Conservation (phyloP, 768 basidiomycete genomes). For the Amanita brunnescens region DNA sequence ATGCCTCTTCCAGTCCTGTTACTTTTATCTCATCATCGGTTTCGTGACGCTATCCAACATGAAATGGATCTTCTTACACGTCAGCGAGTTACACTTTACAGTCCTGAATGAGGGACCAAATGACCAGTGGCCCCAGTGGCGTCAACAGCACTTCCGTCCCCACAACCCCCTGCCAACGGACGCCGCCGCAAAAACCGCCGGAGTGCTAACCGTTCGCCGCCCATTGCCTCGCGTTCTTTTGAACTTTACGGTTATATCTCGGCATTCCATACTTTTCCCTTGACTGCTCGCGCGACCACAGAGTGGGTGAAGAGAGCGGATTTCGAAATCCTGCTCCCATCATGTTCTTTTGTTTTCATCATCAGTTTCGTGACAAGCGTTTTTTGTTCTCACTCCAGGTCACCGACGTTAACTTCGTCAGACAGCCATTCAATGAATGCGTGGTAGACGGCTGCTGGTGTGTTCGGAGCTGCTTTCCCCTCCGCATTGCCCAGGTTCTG, state of each 20-base stretch:
- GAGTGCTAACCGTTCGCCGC: slow-evolving; percentile 22
- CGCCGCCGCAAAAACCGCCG: slow-evolving; percentile 19
- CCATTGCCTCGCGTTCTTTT: slow-evolving; percentile 40
- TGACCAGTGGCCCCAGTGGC: slow-evolving; percentile 57
- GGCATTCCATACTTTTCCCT: slow-evolving; percentile 76
- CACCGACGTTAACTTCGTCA: slow-evolving; percentile 25
- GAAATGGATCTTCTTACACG: slow-evolving; percentile 60
- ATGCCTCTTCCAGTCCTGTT: slow-evolving; percentile 70
- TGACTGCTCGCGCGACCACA: slow-evolving; percentile 38
- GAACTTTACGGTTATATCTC: slow-evolving; percentile 62
- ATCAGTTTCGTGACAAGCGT: slow-evolving; percentile 54
- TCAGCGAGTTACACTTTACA: too few species aligned
- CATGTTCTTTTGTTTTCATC: too few species aligned
- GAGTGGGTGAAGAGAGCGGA: slow-evolving; percentile 56
- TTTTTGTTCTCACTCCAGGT: slow-evolving; percentile 57
- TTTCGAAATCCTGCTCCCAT: slow-evolving; percentile 39
- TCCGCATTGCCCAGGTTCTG: not conserved
- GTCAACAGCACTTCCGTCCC: slow-evolving; percentile 62
- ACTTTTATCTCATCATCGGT: slow-evolving; percentile 57
- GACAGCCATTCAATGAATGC: slow-evolving; percentile 48
- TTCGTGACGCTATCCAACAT: too few species aligned
- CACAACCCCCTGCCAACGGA: slow-evolving; percentile 58
- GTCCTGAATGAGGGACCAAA: not conserved
- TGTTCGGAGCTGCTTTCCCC: slow-evolving; percentile 42
- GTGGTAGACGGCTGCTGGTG: slow-evolving; percentile 56